phyloP scores from a whole-genome alignment of 2,329 filamentous ascomycete species.

The Pestalotiopsis sp. region DNA sequence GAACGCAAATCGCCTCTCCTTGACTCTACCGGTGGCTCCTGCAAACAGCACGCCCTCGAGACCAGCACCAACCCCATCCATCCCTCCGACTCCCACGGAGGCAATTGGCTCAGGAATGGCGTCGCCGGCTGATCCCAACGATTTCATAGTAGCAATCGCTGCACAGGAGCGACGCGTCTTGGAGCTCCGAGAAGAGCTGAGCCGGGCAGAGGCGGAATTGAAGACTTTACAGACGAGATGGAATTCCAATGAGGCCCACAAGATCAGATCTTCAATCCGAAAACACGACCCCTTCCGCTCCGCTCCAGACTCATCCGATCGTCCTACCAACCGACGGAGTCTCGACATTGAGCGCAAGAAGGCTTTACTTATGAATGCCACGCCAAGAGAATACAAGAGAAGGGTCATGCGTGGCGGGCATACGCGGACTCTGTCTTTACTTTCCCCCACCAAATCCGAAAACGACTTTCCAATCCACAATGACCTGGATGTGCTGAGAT shows the following conservation, averaged over 20 bases:
- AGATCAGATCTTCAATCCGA: slow-evolving; percentile 70
- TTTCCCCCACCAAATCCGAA: slow-evolving; percentile 67
- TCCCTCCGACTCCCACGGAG: slow-evolving; percentile 55
- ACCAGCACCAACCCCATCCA: slow-evolving; percentile 46
- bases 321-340: slow-evolving; percentile 41
- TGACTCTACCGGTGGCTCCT: slow-evolving; percentile 63
- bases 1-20: slow-evolving; percentile 59
- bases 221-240: slow-evolving; percentile 80
- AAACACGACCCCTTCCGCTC: slow-evolving; percentile 60
- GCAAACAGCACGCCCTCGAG: slow-evolving; percentile 55
- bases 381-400: slow-evolving; percentile 47
- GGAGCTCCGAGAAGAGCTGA: slow-evolving; percentile 88
- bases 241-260: slow-evolving; percentile 74
- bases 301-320: slow-evolving; percentile 39
- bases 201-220: slow-evolving; percentile 78
- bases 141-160: slow-evolving; percentile 87
- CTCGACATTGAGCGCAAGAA: slow-evolving; percentile 75
- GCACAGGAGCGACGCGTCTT: slow-evolving; percentile 89
- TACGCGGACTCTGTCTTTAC: slow-evolving; percentile 71
- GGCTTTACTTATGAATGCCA: slow-evolving; percentile 57
- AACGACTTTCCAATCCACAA: slow-evolving; percentile 46
- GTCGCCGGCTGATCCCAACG: slow-evolving; percentile 58
- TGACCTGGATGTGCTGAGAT: slow-evolving; percentile 47
- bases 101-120: slow-evolving; percentile 35
- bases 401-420: slow-evolving; percentile 71